Evolutionary conservation across 2,329 filamentous ascomycete species (phyloP), one percentile per base, ranked within the genome.

Genomic region (Cladosporium halotolerans): DNA sequence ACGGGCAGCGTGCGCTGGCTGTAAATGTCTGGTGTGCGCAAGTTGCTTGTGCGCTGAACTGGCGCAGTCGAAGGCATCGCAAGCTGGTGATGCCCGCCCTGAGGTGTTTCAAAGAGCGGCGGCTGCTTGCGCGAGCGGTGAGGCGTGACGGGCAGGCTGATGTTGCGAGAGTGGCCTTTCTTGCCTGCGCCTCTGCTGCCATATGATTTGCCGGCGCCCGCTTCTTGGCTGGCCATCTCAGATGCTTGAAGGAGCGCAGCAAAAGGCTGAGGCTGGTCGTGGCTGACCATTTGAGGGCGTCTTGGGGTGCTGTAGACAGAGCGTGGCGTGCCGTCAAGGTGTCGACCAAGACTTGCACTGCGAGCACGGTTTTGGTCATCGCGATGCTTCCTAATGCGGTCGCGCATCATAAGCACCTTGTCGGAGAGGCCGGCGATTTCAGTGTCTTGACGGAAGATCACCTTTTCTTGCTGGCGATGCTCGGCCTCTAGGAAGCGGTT

Each of bases 381-480:
- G 57, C 92, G 79, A 66, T 96, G 96, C 68, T 95, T 89, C 40
- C 87, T 83, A 58, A 97, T 95, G 16, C 92, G 85, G 57, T 84
- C 88, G 55, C 91, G 81, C 47, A 96, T 77, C 67, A 88, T 79
- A 38, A 83, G 78, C 52, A 89, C 87, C 65, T 93, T 86, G 63
- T 95, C 89, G 2, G 76, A 70, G n/a, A 95, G 73, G 49, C 76
- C 76, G 6, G 81, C 77, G 14, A 86, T 81, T 63, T 89, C 84
- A 58, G 88, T 85, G 55, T 89, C 86, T 62, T 90, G 86, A 58
- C 87, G 81, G 63, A 88, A 82, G 50, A 95, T 88, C 19, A 91
- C 71, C 63, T 83, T 86, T 70, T 90, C 91, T 7, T 89, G 88
- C 49, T 83, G 80, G 61, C 83, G 81, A 42, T 92, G 73, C 53